Evolutionary conservation across 805 yeast species (phyloP), one percentile per base, ranked within the genome.

Genomic region (Saitoella complicata): DNA sequence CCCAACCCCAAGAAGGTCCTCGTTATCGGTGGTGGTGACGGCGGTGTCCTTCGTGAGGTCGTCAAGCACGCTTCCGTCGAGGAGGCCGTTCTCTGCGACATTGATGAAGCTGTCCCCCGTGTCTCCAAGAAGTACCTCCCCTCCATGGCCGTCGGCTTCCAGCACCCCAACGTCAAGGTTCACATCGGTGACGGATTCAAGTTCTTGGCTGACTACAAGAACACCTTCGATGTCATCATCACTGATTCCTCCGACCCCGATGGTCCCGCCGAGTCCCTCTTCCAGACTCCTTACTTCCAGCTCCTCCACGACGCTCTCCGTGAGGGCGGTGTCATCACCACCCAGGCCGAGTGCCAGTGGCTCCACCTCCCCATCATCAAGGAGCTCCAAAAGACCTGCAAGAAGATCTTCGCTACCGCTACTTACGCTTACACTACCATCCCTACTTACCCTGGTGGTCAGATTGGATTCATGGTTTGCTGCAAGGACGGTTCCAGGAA

Each of bases 21-120:
- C 46, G 97, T 88, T 51, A 82, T 88, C 58, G 98, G 98, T 48
- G 98, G 98, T 52, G 98, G 98, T 59, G 98, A 88, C 63, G 98
- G 98, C 56, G 97, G 97, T 65, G 97, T 88, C 43, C 73, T 88
- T 58, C 77, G 97, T 67, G 97, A 88, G 66, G 72, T 87, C 59
- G 83, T 86, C 59, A 88, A 88, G 67, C 95, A 88, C 66, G 77
- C 73, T 43, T 63, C 73, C 49, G 84, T 88, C 45, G 95, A 86
- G 63, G 80, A 80, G 65, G 95, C 94, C 41, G 74, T 82, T 67
- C 71, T 88, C 53, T 86, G 94, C 65, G 98, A 88, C 65, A 88
- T 88, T 55, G 98, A 88, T 59, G 96, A 85, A 66, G 78, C 86
- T 39, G 40, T 36, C 29, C 7, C 39, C 7, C 72, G 78, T 55